Base-by-base conservation (phyloP, 805 yeast genomes). In the Zygotorulaspora chibaensis region DNA sequence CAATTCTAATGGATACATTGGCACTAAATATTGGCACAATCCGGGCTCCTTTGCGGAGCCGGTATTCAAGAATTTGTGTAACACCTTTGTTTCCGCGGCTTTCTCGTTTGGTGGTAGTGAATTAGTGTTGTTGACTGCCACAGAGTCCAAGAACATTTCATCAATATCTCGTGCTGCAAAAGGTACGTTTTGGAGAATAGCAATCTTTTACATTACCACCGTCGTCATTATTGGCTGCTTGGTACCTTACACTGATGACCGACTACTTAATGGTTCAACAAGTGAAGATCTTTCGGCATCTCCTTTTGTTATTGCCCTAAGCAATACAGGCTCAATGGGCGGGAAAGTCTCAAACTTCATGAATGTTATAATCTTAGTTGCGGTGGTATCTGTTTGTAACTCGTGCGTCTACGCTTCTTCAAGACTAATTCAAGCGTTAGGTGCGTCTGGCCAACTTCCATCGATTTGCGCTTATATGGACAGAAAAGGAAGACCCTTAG, bases 61-160 rank as follows among this genome's bases (percentile, higher is more conserved):
- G 38, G 77, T 78, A 9, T 68, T 81, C 60, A 82, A 82, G 66
- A 86, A 85, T 47, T 77, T 83, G 23, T 74, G 78, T 52, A 68
- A 80, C 3, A 83, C 78, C 10, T 79, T 83, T 50, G 80, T 81
- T 43, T 77, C 81, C 27, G 86, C 88, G n/a, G 86, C 88, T 0
- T 84, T 82, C 56, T 74, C 87, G 5, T 84, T 79, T 58, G 77
- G 83, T 25, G 88, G 89, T 36, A 78, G 83, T 17, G 90, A 83
- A 62, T 68, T 83, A 44, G 73, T 77, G 20, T 85, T 85, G 31
- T 67, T 83, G 42, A 83, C 88, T 5, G 16, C 68, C 75, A 45
- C 64, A 68, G 34, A 63, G 29, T 62, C 65, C 63, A 45, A 63
- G 72, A 74, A 67, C 74, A 71, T 75, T 56, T 75, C 75, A 51